Base-by-base conservation (phyloP, 371 early-diverging fungal species). In the Mucor circinelloides region DNA sequence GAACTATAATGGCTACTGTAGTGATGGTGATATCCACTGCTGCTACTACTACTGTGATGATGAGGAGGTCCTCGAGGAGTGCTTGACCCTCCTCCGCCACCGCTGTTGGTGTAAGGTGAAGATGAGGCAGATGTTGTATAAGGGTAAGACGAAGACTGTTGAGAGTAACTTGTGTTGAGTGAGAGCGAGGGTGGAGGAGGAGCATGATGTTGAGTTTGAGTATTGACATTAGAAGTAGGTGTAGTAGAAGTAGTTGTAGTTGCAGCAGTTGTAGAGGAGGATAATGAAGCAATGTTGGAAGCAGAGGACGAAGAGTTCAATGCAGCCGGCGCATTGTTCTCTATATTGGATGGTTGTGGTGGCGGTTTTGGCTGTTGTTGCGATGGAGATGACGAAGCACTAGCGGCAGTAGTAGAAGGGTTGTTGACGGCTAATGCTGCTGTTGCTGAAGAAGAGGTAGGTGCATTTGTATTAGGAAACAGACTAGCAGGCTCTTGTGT, bases 1-100 rank as follows among this genome's bases (percentile, higher is more conserved):
- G 68, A 46, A n/a, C 71, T 52, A 65, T 66, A 64, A 42, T 72
- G 48, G 15, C 31, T 65, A 54, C 25, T 59, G 32, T 67, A 61
- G 30, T 60, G 34, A 13, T 66, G 63, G 54, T 68, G 58, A 57
- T 66, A 46, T 30, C 19, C 36, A 32, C 36, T 48, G 48, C 17
- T 48, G 48, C 48, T 48, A 10, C 10, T 48, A 23, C 48, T 48
- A 10, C 48, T 48, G 23, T 48, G 48, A 21, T 48, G 66, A 48
- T 65, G 59, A 32, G 44, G 52, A 1, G 66, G 59, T 13, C 34
- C 21, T 17, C 64, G 31, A 7, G 58, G 60, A 13, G 67, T 27
- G 44, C 28, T 38, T 0, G 46, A 27, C n/a, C 66, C 69, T 48
- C 57, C 54, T 17, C 38, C 57, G 15, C 31, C 73, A 30, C 48